Percentiles rank a stretch among this genome's conserved stretches.
These are phyloP conservation scores for Gracilariopsis chorda DNA, from an alignment of 23 red algal genomes.

Conservation along the genomic window DNA sequence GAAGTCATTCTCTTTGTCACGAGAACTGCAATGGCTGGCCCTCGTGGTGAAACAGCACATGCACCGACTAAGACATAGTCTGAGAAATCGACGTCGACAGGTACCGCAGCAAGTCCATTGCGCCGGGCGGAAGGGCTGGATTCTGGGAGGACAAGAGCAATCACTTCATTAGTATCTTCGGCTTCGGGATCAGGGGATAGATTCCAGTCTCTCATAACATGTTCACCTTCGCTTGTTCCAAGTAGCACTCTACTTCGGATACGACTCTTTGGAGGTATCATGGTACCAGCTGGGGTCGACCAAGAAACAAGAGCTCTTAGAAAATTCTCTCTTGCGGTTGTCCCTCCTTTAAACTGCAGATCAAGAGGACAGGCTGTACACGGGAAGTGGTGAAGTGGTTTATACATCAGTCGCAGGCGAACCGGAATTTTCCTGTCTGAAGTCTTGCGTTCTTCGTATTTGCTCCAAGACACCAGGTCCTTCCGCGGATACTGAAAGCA, in stretches of 20 bases:
- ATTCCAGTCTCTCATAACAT: constrained; percentile 63
- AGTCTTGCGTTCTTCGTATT: constrained; percentile 56
- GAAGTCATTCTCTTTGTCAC: constrained; percentile 30
- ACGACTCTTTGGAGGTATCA: neutral
- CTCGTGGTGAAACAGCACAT: constrained; percentile 38
- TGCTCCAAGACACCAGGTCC: constrained; percentile 49
- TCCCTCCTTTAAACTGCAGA: constrained; percentile 60
- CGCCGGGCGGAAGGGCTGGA: constrained; percentile 1
- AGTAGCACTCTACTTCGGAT: constrained; percentile 55
- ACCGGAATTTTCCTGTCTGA: constrained; percentile 38
- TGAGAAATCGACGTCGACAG: constrained; percentile 77
- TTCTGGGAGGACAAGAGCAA: constrained; percentile 58
- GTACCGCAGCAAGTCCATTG: constrained; percentile 75
- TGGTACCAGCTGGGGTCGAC: constrained; percentile 5
- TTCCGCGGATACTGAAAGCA: constrained; percentile 68
- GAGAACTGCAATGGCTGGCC: constrained; percentile 79
- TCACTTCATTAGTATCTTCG: constrained; percentile 25
- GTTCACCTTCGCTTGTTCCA: constrained; percentile 25
- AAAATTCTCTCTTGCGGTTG: constrained; percentile 66
- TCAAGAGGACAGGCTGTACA: constrained; percentile 67
- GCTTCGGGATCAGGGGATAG: neutral
- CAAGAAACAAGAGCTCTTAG: constrained; percentile 54
- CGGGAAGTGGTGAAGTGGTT: neutral
- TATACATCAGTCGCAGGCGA: constrained; percentile 65
- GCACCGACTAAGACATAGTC: constrained; percentile 67